phyloP scores from a whole-genome alignment of 352 stramenopile species.

The Pythium folliculosum region DNA sequence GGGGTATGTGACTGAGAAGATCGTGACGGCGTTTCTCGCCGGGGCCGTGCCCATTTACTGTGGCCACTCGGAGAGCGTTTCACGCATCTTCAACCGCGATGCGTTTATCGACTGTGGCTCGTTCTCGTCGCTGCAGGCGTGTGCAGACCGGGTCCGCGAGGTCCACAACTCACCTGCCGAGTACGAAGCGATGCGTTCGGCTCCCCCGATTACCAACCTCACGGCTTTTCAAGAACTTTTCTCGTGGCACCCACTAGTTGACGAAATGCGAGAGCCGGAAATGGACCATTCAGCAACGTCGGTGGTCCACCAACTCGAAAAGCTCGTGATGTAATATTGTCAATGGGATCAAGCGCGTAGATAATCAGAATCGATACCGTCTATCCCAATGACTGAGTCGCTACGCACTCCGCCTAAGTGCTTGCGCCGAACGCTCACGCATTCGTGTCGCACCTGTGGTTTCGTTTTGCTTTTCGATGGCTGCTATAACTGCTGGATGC shows the following conservation, averaged over 20 bases:
- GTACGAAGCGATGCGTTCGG: conserved; percentile 33
- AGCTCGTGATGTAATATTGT: not conserved
- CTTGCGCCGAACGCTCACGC: not conserved
- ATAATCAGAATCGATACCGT: no score
- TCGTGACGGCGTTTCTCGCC: conserved; percentile 60
- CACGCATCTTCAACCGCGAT: conserved; percentile 42
- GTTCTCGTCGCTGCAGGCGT: conserved; percentile 40
- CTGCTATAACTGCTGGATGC: conserved; percentile 29
- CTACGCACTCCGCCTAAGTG: no score
- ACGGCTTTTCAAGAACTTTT: conserved; percentile 39
- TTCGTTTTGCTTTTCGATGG: not conserved
- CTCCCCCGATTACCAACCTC: conserved; percentile 36
- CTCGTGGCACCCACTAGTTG: conserved; percentile 46
- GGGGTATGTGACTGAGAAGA: conserved; percentile 66
- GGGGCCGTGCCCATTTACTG: conserved; percentile 57
- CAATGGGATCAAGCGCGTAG: no score
- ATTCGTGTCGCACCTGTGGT: not conserved
- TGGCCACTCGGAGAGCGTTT: conserved; percentile 39
- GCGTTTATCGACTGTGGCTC: conserved; percentile 56
- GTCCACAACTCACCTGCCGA: conserved; percentile 35
- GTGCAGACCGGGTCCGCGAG: conserved; percentile 36
- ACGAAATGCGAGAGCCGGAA: not conserved
- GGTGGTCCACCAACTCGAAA: not conserved
- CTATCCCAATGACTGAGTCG: no score
- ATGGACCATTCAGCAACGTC: no score